Conservation (phyloP, 805 yeast genomes). For the Saccharomyces paradoxus region DNA sequence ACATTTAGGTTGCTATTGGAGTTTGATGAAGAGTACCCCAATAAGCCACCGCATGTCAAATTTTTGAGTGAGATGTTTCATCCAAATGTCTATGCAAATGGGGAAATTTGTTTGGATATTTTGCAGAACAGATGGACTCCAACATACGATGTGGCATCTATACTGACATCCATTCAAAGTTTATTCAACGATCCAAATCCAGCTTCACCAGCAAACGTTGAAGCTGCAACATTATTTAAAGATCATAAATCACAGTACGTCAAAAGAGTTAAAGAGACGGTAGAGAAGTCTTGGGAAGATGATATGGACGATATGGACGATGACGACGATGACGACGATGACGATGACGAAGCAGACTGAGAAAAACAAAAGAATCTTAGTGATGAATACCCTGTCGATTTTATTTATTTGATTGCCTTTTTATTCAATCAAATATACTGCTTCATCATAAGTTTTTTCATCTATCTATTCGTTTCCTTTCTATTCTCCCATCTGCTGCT, state of each 20-base stretch:
- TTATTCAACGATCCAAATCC: constrained; percentile 93
- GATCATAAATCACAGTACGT: constrained; percentile 91
- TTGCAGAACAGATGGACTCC: constrained; percentile 98
- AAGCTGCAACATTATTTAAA: constrained; percentile 90
- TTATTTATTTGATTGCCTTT: neutral
- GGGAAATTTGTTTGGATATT: constrained; percentile 92
- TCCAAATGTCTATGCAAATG: constrained; percentile 92
- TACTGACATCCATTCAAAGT: constrained; percentile 85
- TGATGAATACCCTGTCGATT: neutral
- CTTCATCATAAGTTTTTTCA: neutral
- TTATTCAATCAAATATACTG: neutral
- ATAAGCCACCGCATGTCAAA: constrained; percentile 90
- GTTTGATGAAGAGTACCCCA: constrained; percentile 95
- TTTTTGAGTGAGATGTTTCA: constrained; percentile 94
- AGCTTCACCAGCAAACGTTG: constrained; percentile 94
- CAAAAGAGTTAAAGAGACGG: constrained; percentile 88
- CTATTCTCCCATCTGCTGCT: neutral
- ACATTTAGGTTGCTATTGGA: constrained; percentile 80
- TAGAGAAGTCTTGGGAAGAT: constrained; percentile 89
- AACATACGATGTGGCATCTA: constrained; percentile 93
- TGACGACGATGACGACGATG: constrained; percentile 31
- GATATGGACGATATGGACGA: constrained; percentile 42
- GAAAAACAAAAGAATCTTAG: neutral
- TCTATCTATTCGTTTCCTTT: neutral
- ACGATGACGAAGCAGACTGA: neutral